Evolutionary conservation across 2,329 filamentous ascomycete genomes (phyloP), one percentile per base, ranked within the genome.

Genomic region (Ilyonectria destructans): DNA sequence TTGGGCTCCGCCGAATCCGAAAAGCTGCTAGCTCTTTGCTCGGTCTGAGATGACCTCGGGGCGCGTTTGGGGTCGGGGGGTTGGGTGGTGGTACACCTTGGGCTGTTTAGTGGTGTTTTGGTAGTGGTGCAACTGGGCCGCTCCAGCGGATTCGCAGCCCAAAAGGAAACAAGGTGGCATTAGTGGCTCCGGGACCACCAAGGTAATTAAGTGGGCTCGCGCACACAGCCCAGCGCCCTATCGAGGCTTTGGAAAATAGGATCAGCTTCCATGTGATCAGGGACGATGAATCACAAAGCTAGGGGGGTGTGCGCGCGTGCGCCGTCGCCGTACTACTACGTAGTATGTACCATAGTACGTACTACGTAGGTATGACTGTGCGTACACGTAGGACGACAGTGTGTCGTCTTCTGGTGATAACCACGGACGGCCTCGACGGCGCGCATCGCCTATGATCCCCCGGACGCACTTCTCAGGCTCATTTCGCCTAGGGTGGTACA

Each of bases 121-220:
- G 62, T 35, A 43, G 21, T 43, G 31, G 58, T 45, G 58, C 40
- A 43, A 43, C 46, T 49, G 43, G 58, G 58, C 58, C 48, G 63
- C 63, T 29, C 63, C 58, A 43, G 65, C 65, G 60, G 60, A 55
- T 55, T 62, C 54, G 43, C 31, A 59, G 58, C 62, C 65, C 68
- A 49, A 70, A 58, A 54, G 55, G 62, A 72, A 75, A 75, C 74
- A 75, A 75, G 74, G 74, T 75, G 72, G 73, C 72, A 75, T 75
- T 74, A 74, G 73, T 74, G 73, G 71, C 70, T 62, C 71, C 69
- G 67, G 59, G 65, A 64, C 65, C 51, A 52, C 59, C 55, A 63
- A 63, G 60, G 65, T 59, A 64, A 63, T 64, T 63, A 69, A 70
- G 63, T 63, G 63, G 62, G 61, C 31, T 65, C 26, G 48, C 23